Evolutionary conservation across 257 asterid species (phyloP), one percentile per base, ranked within the genome.

Genomic region (Linaria vulgaris): DNA sequence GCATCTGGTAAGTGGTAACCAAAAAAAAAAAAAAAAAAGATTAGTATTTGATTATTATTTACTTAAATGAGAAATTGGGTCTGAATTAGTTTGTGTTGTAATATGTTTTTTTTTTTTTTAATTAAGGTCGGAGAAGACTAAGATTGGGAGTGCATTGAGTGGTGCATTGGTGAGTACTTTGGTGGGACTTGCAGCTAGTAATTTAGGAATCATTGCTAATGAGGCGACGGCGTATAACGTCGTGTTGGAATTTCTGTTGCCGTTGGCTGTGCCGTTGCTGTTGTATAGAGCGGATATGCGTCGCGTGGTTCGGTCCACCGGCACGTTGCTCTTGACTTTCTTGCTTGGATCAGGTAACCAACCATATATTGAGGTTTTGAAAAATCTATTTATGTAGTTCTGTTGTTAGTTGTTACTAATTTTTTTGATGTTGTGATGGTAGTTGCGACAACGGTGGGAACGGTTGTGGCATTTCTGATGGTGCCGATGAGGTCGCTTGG

Each of bases 91-190:
- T 11, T 37, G 15, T 9, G 70, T 21, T 38, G 41, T 38, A 12
- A 52, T 60, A 43, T 61, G 27, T 20, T 19, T 73, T 63, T 63
- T n/a, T n/a, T n/a, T n/a, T n/a, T n/a, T n/a, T n/a, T n/a, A n/a
- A n/a, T n/a, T n/a, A 78, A 91, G 96, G 96, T 91, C 96, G 49
- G 98, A 91, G 80, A 88, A 79, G 82, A 88, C 98, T 59, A 75
- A 77, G 72, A 74, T 91, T 46, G 98, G 98, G 55, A 81, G 85
- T 70, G 80, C 96, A 61, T 51, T 88, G 78, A 91, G 98, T 64
- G 98, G 98, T 30, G 88, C 98, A 54, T 72, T 91, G 73, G 98
- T 88, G 61, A 91, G 96, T 72, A 74, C 74, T 34, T 68, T 91
- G 54, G 74, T 85, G 17, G 96, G 95, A 25, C 85, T 91, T 7